Base-by-base conservation (phyloP, 177 flowering plant species). In the Vitis hybrid region DNA sequence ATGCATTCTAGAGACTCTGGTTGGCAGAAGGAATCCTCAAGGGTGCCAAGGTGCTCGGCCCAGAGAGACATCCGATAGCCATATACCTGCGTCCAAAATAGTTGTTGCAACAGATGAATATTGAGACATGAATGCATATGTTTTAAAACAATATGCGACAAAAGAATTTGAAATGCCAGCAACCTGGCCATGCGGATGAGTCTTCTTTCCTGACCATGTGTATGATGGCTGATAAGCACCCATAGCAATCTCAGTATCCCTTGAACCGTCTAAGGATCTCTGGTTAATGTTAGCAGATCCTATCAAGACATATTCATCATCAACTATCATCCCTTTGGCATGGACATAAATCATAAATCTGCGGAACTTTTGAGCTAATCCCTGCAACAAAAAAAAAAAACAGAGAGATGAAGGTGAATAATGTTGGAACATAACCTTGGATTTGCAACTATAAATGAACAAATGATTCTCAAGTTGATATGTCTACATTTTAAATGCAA, bases 301-400 rank as follows among this genome's bases (percentile, higher is more conserved):
- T 68, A 93, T 54, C 24, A 91, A 71, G 14, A 92, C 91, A 63
- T 87, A 91, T 73, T 93, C 97, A 59, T 91, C 94, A 74, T 92
- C 98, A 46, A 92, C 94, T 72, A 92, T 81, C 92, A 92, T 91
- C 69, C 96, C 96, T 77, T 91, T 93, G 55, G 97, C 86, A 78
- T 93, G 98, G n/a, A 93, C 98, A 62, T 93, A 93, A 19, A 91
- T 90, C 98, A 93, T 93, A 71, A 93, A 93, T 72, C 98, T 77
- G 2, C 83, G 77, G 52, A 66, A 81, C 70, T 84, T 86, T 24
- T 82, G 78, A 18, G 82, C 77, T 52, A 70, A 55, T 51, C 68
- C 78, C 90, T 86, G 76, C 56, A 14, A 17, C 61, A 3, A 18
- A n/a, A 17, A 3, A 24, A 8, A 62, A 2, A 18, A 54, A 6